Evolutionary conservation across 1,139 yeast genomes (phyloP), one percentile per base, ranked within the genome.

Genomic region (Magnusiomyces fungicola): DNA sequence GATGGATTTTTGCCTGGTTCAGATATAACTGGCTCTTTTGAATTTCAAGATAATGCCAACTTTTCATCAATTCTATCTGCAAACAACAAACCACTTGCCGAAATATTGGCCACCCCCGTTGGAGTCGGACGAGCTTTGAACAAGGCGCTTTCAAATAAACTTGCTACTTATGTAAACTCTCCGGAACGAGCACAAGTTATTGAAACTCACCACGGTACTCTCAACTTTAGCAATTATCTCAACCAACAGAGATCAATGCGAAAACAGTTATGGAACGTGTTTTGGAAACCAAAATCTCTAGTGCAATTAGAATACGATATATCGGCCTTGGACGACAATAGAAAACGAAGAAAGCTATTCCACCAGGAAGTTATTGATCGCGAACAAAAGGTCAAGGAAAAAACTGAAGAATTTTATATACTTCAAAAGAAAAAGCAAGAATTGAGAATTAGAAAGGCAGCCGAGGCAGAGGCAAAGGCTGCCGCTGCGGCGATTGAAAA

Each of bases 221-320:
- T 59, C 14, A 62, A 64, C 52, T 68, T 64, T 56, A 60, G 63
- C 49, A 51, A 57, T 47, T 64, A 58, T 45, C 48, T 68, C 19
- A 60, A 58, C 37, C 45, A 45, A 27, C 61, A 60, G 50, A 61
- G 71, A 19, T 45, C 46, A 10, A 48, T 49, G 38, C 61, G 72
- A 22, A 51, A 55, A 22, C 46, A 50, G 21, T 55, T 58, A 50
- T 68, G 71, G 71, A 50, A 55, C 25, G 53, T 55, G 27, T 68
- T 59, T 56, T 68, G 72, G 72, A 47, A 50, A 33, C 56, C 53
- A 7, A 50, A 50, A 23, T 50, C 53, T 12, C 48, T 53, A 21
- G 48, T 50, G 25, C 54, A 58, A 19, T 52, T 52, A 42, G 51
- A 55, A 33, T 51, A 52, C 32, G 56, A 53, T 34, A 48, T 49